A percentile compares a stretch with the other conserved stretches of the same genome.
Conservation (phyloP, 2,329 filamentous ascomycete species). For the Epicoccum nigrum region DNA sequence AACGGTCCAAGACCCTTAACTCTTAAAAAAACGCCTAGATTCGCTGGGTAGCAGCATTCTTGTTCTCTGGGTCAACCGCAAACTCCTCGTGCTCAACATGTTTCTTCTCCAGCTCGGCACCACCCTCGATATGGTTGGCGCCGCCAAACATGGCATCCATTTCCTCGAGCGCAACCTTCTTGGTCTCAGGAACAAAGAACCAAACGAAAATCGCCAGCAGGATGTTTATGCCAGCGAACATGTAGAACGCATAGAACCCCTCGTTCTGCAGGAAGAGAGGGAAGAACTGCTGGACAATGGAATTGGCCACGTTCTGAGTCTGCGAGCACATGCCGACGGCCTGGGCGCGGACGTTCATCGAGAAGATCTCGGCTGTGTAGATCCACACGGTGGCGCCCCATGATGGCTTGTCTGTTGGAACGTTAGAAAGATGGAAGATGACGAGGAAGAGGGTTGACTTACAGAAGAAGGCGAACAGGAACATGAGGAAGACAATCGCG, state of each 20-base stretch:
- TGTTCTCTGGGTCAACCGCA: slow-evolving; percentile 26
- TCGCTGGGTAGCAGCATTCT: slow-evolving; percentile 24
- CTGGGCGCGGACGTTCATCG: slow-evolving; percentile 74
- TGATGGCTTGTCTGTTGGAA: slow-evolving; percentile 65
- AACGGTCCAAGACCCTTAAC: not conserved
- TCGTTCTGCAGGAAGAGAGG: slow-evolving; percentile 68
- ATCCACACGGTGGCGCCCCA: slow-evolving; percentile 76
- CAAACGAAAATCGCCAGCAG: slow-evolving; percentile 50
- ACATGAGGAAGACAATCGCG: slow-evolving; percentile 70
- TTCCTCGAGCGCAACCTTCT: slow-evolving; percentile 59
- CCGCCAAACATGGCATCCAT: slow-evolving; percentile 64
- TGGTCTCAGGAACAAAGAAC: slow-evolving; percentile 53
- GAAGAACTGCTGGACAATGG: slow-evolving; percentile 73
- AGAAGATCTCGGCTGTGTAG: slow-evolving; percentile 72
- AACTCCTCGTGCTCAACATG: slow-evolving; percentile 37
- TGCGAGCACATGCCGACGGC: slow-evolving; percentile 70
- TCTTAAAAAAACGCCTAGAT: slow-evolving; percentile 2
- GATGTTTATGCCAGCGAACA: slow-evolving; percentile 58
- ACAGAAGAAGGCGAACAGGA: slow-evolving; percentile 69
- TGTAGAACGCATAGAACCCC: slow-evolving; percentile 62
- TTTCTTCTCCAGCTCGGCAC: slow-evolving; percentile 55
- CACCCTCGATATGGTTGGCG: slow-evolving; percentile 62
- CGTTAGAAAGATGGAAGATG: slow-evolving; percentile 30
- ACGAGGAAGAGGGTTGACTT: slow-evolving; percentile 32
- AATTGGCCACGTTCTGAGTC: slow-evolving; percentile 66